phyloP scores from a whole-genome alignment of 2,329 filamentous ascomycete species.

The Fusarium sp. region DNA sequence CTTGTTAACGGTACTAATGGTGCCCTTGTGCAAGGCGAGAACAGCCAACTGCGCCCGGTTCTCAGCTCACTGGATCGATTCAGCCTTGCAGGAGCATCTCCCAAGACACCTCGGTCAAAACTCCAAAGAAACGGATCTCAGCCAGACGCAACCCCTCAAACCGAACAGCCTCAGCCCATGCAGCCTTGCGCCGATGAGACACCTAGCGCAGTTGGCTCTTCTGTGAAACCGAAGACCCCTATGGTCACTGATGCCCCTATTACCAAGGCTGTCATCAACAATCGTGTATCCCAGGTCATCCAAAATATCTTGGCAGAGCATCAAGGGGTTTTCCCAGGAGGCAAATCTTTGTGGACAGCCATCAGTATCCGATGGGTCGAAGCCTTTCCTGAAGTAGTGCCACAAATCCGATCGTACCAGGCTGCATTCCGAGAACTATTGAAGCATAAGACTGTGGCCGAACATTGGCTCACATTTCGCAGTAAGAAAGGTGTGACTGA shows the following conservation, averaged over 20 bases:
- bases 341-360: constrained; percentile 59
- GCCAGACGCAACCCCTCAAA: not conserved
- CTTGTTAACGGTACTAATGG: constrained; percentile 23
- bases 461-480: constrained; percentile 57
- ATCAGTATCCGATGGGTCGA: constrained; percentile 56
- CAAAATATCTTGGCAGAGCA: constrained; percentile 44
- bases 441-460: constrained; percentile 47
- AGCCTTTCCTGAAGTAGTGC: constrained; percentile 53
- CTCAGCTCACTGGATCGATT: constrained; percentile 23
- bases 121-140: constrained; percentile 4
- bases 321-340: constrained; percentile 61
- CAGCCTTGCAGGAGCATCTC: constrained; percentile 5
- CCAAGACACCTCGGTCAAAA: constrained; percentile 24
- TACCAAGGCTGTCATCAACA: constrained; percentile 21
- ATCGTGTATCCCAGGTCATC: constrained; percentile 40
- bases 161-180: not conserved
- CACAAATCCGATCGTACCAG: constrained; percentile 51
- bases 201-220: not conserved
- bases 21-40: constrained; percentile 35
- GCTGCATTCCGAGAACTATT: constrained; percentile 51
- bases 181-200: not conserved
- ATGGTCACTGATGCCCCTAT: constrained; percentile 22
- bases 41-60: constrained; percentile 34
- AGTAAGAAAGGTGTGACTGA: constrained; percentile 53
- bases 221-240: constrained; percentile 9